Evolutionary conservation across 2,329 filamentous ascomycete species (phyloP).

Genomic region (Daldinia eschscholtzii): DNA sequence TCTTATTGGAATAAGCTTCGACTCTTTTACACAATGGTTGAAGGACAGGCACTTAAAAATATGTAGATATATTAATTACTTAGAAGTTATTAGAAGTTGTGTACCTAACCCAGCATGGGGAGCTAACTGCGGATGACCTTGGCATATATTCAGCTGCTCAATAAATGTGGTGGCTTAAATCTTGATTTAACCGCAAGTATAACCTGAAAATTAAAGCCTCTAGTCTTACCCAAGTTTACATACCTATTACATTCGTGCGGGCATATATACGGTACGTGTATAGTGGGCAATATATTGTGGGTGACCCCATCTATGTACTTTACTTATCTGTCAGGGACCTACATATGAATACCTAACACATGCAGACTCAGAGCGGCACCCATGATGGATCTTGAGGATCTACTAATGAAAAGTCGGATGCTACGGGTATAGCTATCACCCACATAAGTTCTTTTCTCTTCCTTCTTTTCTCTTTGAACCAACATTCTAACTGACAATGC

Average conservation of each 20-base stretch:
- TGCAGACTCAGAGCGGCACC: not conserved
- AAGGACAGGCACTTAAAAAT: not conserved
- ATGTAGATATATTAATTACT: too few relatives aligned
- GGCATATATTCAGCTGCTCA: slow-evolving; percentile 22
- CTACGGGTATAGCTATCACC: not conserved
- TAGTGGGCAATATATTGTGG: slow-evolving; percentile 3
- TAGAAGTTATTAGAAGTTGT: too few relatives aligned
- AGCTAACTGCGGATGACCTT: not conserved
- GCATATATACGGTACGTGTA: not conserved
- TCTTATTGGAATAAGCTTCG: slow-evolving; percentile 37
- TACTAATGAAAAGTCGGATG: slow-evolving; percentile 1
- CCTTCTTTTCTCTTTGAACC: not conserved
- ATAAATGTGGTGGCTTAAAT: slow-evolving; percentile 23
- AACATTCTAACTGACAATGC: slow-evolving; percentile 21
- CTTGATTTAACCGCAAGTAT: slow-evolving; percentile 28
- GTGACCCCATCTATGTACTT: not conserved
- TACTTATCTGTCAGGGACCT: not conserved
- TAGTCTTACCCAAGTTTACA: not conserved
- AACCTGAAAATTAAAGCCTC: slow-evolving; percentile 17
- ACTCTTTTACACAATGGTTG: slow-evolving; percentile 12
- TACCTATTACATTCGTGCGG: not conserved
- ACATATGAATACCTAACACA: not conserved
- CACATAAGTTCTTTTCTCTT: not conserved
- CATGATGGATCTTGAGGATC: not conserved
- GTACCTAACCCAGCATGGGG: not conserved